Evolutionary conservation across 441 rosid genomes (phyloP), one percentile per base, ranked within the genome.

Genomic region (Populus hybrid): DNA sequence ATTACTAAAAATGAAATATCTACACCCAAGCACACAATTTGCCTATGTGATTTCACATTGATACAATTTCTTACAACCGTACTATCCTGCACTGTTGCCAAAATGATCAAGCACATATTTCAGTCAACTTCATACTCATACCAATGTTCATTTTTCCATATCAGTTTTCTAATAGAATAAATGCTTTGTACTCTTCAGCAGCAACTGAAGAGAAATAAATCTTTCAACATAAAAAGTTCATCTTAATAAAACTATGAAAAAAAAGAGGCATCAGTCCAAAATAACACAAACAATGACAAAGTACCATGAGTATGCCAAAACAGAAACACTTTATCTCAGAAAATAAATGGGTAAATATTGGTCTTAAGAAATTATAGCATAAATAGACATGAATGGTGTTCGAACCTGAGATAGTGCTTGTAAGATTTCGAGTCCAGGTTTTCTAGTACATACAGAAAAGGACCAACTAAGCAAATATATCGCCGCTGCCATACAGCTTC

Each of bases 401-500:
- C 74, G 26, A 84, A 97, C 99, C 99, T 97, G 92, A 91, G 68
- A 81, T 90, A 94, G 77, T 93, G 93, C 85, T 90, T 94, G 79
- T 97, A 97, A 63, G 99, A 87, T 86, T 87, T 90, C 73, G 98
- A 89, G 72, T 80, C 85, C 69, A 94, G 98, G 78, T 83, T 82
- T 82, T 93, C 97, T 63, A 97, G 92, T 70, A 90, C 84, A 77
- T 93, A 97, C 65, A 97, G 87, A 79, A 89, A 93, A 66, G 99
- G 93, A 72, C 99, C 99, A 78, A 94, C 99, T 77, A 97, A 87
- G 88, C 92, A 97, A 69, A 92, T 80, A 87, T 92, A 97, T 71
- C 93, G 88, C 77, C 86, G 87, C 90, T 92, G 91, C 99, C 99
- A 97, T 59, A 87, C 85, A 87, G 99, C 99, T 83, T 92, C 99